These are phyloP conservation scores for Sergeia podlipaevii DNA, from an alignment of 208 protist species.

Conservation along the genomic window DNA sequence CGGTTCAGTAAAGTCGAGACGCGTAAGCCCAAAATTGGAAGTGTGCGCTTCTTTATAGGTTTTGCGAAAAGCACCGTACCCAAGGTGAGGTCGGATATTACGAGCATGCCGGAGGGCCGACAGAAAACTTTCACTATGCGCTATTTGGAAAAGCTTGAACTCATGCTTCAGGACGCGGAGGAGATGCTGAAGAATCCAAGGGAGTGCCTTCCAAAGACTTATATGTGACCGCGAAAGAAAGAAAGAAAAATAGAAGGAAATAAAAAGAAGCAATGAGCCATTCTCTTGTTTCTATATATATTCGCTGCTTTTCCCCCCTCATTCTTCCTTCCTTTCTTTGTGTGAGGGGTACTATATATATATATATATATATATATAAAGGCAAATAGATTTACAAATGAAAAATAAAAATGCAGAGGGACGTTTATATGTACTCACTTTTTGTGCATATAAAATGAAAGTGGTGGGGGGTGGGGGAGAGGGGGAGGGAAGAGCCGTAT, in stretches of 20 bases:
- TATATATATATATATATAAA: not conserved
- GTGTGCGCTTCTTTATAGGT: slow-evolving; percentile 38
- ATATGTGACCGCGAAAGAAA: slow-evolving; percentile 39
- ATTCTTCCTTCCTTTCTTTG: slow-evolving; percentile 5
- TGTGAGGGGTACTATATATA: not conserved
- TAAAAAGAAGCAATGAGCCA: not conserved
- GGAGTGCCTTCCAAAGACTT: slow-evolving; percentile 57
- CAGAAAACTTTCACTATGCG: slow-evolving; percentile 33
- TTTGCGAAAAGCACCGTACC: slow-evolving; percentile 44
- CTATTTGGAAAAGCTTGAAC: slow-evolving; percentile 39
- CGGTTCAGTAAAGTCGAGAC: slow-evolving; percentile 66
- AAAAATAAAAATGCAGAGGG: no score
- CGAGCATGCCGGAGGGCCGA: slow-evolving; percentile 23
- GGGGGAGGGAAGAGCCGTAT: no score
- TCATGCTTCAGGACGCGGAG: slow-evolving; percentile 62
- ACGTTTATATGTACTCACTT: no score
- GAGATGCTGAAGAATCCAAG: slow-evolving; percentile 49
- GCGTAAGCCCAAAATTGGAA: slow-evolving; percentile 52
- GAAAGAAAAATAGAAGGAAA: not conserved
- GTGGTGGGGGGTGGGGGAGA: no score
- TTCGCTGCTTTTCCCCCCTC: not conserved
- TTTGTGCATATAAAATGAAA: no score
- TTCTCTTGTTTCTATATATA: slow-evolving; percentile 6
- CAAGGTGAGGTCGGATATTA: slow-evolving; percentile 40
- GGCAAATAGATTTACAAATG: no score